Evolutionary conservation across 495 filamentous ascomycete genomes (phyloP).

Genomic region (Hypoxylon rickii): DNA sequence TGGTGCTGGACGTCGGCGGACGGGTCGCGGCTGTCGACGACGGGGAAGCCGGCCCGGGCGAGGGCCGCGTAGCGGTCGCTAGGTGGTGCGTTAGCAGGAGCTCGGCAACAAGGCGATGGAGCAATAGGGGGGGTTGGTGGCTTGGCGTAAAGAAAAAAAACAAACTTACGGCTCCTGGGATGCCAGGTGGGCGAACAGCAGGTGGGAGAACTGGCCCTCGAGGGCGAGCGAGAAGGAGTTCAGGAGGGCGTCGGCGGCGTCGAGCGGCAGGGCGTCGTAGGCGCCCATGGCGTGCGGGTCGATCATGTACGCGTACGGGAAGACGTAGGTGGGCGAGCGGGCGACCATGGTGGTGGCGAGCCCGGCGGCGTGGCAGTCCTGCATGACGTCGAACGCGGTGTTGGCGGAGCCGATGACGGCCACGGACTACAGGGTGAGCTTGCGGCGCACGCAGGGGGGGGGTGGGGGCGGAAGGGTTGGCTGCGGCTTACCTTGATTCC

Average conservation of each 20-base stretch:
- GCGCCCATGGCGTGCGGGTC: slow-evolving; percentile 16
- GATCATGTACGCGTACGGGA: slow-evolving; percentile 35
- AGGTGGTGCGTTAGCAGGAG: too few relatives aligned
- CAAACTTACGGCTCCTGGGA: slow-evolving; percentile 34
- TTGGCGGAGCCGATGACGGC: slow-evolving; percentile 44
- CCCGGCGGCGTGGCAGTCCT: slow-evolving; percentile 36
- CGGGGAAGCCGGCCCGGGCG: slow-evolving; percentile 38
- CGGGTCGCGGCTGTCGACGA: slow-evolving; percentile 32
- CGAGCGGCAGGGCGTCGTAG: slow-evolving; percentile 30
- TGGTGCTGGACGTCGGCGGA: slow-evolving; percentile 22
- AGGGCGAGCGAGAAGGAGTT: slow-evolving; percentile 28
- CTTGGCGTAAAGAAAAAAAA: too few relatives aligned
- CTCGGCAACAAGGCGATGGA: too few relatives aligned
- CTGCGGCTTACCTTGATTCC: slow-evolving; percentile 22
- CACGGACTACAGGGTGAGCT: slow-evolving; percentile 31
- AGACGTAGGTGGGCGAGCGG: slow-evolving; percentile 43
- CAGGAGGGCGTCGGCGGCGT: slow-evolving; percentile 24
- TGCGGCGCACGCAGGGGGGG: neutral
- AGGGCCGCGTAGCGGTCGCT: slow-evolving; percentile 35
- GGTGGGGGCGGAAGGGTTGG: too few relatives aligned
- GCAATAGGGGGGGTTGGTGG: neutral
- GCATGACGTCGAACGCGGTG: slow-evolving; percentile 44
- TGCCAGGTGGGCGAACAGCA: slow-evolving; percentile 14
- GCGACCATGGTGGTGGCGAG: slow-evolving; percentile 38
- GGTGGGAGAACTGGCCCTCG: slow-evolving; percentile 10